These are phyloP conservation scores for Mycena floridula DNA, from an alignment of 768 basidiomycete species.

Conservation along the genomic window DNA sequence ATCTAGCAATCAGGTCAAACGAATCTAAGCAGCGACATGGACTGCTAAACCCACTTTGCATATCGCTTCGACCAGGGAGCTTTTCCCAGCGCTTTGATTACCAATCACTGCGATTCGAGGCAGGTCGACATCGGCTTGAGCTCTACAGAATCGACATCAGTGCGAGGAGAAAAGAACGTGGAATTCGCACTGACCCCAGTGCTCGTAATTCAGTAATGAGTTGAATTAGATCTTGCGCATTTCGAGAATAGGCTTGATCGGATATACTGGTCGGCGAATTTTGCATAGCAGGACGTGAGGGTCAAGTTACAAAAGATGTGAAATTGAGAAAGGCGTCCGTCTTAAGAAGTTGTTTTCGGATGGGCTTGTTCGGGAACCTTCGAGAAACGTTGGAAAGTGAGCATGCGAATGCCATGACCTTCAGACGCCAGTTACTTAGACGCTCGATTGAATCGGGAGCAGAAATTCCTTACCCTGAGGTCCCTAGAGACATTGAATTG, in stretches of 20 bases:
- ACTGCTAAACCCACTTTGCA: slow-evolving; percentile 29
- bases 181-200: slow-evolving; percentile 14
- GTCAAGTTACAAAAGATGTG: no score
- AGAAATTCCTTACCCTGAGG: no score
- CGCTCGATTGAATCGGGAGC: no score
- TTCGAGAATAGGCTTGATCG: slow-evolving; percentile 6
- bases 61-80: slow-evolving; percentile 44
- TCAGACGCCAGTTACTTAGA: no score
- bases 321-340: no score
- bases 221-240: slow-evolving; percentile 8
- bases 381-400: no score
- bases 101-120: slow-evolving; percentile 47
- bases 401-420: no score
- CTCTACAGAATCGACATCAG: slow-evolving; percentile 14
- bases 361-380: no score
- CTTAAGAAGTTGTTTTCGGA: no score
- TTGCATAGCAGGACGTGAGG: background rate
- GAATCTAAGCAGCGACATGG: background rate
- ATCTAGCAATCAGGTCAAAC: slow-evolving; percentile 21
- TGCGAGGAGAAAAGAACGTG: background rate
- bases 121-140: slow-evolving; percentile 40
- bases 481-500: no score
- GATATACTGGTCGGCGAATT: background rate
- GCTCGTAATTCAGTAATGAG: slow-evolving; percentile 10
- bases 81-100: slow-evolving; percentile 46